phyloP scores from a whole-genome alignment of 371 early-diverging fungal species.

The Zancudomyces culisetae region DNA sequence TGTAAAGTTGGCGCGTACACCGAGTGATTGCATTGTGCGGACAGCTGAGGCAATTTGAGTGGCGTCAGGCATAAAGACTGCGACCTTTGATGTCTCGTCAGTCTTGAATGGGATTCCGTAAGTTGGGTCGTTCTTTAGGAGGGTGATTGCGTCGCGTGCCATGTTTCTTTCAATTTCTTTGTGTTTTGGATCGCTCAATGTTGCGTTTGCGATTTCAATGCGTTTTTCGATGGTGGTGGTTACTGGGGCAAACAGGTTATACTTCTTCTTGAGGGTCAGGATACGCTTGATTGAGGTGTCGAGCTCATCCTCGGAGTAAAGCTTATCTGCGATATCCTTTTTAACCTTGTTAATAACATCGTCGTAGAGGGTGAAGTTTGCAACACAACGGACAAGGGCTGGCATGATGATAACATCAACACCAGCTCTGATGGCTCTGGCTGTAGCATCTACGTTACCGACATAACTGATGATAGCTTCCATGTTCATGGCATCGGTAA shows the following conservation, averaged over 20 bases:
- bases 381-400: not conserved
- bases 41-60: not conserved
- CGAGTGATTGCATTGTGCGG: not conserved
- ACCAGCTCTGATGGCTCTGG: slow-evolving; percentile 26
- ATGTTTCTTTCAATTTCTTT: not conserved
- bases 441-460: slow-evolving; percentile 19
- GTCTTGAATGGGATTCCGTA: slow-evolving; percentile 1
- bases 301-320: not conserved
- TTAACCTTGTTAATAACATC: not conserved
- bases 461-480: slow-evolving; percentile 27
- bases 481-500: slow-evolving; percentile 33
- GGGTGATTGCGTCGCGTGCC: not conserved
- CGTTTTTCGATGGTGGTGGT: not conserved
- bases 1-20: not conserved
- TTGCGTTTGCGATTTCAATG: not conserved
- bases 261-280: slow-evolving; percentile 1
- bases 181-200: not conserved
- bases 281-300: not conserved
- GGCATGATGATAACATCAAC: slow-evolving; percentile 29
- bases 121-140: slow-evolving; percentile 1
- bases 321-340: not conserved
- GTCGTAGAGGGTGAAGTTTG: not conserved
- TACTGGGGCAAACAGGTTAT: not conserved
- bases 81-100: not conserved
- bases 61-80: not conserved